phyloP scores from a whole-genome alignment of 148 eudicot genomes.

The Amaranthus cruentus region DNA sequence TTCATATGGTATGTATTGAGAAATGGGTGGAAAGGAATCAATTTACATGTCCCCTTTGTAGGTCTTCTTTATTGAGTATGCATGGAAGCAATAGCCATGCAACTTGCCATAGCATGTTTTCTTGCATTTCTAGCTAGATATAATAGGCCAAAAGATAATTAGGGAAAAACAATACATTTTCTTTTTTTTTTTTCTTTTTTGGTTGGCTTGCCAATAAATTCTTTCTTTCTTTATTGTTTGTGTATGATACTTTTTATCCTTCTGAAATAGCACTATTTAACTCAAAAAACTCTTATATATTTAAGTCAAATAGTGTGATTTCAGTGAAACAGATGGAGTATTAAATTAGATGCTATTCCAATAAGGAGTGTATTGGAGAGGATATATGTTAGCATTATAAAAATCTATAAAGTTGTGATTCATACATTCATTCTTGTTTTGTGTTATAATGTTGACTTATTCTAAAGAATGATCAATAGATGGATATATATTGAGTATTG shows the following conservation, averaged over 20 bases:
- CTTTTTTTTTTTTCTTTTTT: neutral
- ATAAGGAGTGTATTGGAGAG: neutral
- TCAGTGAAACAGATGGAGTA: too few relatives aligned
- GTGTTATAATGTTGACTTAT: conserved; percentile 13
- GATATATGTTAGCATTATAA: neutral
- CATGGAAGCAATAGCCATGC: conserved; percentile 15
- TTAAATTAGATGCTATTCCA: too few relatives aligned
- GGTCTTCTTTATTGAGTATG: conserved; percentile 37
- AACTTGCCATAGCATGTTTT: conserved; percentile 9
- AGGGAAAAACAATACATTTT: neutral
- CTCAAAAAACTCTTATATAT: too few relatives aligned
- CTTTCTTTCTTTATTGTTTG: neutral
- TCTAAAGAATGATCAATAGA: neutral
- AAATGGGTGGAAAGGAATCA: conserved; percentile 50
- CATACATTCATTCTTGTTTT: neutral
- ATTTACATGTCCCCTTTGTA: conserved; percentile 80
- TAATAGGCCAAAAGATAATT: neutral
- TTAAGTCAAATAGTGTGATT: too few relatives aligned
- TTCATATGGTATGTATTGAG: conserved; percentile 51
- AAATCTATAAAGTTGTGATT: conserved; percentile 3
- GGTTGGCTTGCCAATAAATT: neutral
- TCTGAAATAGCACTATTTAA: too few relatives aligned
- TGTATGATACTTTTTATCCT: too few relatives aligned
- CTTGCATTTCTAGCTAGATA: conserved; percentile 5
- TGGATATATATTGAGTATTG: conserved; percentile 3